Evolutionary conservation across 768 basidiomycete genomes (phyloP).

Genomic region (Russula ochroleuca): DNA sequence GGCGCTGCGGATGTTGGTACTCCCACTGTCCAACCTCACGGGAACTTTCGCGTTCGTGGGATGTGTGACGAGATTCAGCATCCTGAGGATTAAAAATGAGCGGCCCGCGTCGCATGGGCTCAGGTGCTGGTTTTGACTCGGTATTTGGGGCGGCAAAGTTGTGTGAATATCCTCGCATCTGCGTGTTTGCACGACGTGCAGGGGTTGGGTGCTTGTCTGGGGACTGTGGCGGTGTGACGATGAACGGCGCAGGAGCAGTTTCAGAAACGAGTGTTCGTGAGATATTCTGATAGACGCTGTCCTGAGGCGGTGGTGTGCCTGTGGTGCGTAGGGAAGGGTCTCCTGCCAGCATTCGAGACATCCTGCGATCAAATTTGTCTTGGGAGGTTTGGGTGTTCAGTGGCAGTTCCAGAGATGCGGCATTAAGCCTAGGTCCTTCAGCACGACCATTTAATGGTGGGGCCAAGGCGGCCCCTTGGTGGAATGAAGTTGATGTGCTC

Average conservation of each 20-base stretch:
- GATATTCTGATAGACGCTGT: neutral
- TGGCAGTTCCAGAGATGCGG: neutral
- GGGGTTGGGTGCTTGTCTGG: neutral
- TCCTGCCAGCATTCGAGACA: neutral
- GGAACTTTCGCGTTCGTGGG: slow-evolving; percentile 1
- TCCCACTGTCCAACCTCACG: slow-evolving; percentile 7
- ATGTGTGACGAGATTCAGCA: neutral
- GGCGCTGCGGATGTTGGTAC: neutral
- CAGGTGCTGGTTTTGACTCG: slow-evolving; percentile 3
- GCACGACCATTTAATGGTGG: slow-evolving; percentile 10
- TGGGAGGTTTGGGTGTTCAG: neutral
- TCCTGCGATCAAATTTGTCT: neutral
- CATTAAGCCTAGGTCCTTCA: neutral
- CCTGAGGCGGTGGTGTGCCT: neutral
- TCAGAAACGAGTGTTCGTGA: neutral
- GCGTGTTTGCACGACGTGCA: slow-evolving; percentile 14
- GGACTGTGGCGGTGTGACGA: slow-evolving; percentile 16
- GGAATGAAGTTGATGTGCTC: neutral
- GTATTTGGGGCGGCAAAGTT: neutral
- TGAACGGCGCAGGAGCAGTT: neutral
- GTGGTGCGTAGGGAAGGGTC: neutral
- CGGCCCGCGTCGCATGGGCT: slow-evolving; percentile 9
- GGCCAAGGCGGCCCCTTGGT: neutral
- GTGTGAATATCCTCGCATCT: neutral
- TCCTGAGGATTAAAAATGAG: neutral